These are phyloP conservation scores for Leccinum solheimii DNA, from an alignment of 1,284 basidiomycete genomes.

Conservation along the genomic window DNA sequence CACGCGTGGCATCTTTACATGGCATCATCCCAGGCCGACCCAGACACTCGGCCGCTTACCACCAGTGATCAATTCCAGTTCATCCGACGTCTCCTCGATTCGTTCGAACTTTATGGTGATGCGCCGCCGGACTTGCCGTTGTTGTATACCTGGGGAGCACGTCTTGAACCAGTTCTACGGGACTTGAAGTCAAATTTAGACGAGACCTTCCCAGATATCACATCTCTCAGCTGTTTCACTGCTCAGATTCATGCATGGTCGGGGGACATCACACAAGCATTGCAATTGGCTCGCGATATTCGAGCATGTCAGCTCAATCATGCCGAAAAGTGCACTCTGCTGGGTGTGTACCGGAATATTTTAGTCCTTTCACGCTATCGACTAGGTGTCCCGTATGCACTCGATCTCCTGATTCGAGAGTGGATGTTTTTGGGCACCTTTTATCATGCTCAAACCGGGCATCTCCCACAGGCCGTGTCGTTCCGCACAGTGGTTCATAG, in stretches of 20 bases:
- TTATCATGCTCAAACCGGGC: constrained; percentile 19
- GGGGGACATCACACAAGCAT: constrained; percentile 40
- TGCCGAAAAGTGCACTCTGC: constrained; percentile 23
- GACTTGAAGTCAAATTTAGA: constrained; percentile 23
- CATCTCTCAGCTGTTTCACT: constrained; percentile 34
- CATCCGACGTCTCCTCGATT: constrained; percentile 32
- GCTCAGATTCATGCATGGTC: constrained; percentile 38
- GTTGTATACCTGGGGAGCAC: constrained; percentile 40
- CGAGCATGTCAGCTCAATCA: constrained; percentile 18
- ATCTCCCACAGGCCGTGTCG: constrained; percentile 20
- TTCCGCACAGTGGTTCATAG: constrained; percentile 37
- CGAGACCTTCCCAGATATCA: constrained; percentile 16
- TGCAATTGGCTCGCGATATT: constrained; percentile 28
- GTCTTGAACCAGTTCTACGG: constrained; percentile 38
- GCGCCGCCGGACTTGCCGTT: constrained; percentile 22
- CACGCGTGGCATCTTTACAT: constrained; percentile 40
- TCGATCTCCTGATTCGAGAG: constrained; percentile 47
- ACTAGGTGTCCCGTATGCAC: constrained; percentile 38
- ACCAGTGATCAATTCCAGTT: constrained; percentile 35
- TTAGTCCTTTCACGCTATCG: constrained; percentile 41
- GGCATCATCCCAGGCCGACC: constrained; percentile 22
- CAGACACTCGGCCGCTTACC: constrained; percentile 9
- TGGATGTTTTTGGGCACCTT: constrained; percentile 42
- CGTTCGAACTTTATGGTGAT: constrained; percentile 32
- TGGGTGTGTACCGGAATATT: constrained; percentile 43